Base-by-base conservation (phyloP, 2,329 filamentous ascomycete genomes). In the Talaromyces sp. region DNA sequence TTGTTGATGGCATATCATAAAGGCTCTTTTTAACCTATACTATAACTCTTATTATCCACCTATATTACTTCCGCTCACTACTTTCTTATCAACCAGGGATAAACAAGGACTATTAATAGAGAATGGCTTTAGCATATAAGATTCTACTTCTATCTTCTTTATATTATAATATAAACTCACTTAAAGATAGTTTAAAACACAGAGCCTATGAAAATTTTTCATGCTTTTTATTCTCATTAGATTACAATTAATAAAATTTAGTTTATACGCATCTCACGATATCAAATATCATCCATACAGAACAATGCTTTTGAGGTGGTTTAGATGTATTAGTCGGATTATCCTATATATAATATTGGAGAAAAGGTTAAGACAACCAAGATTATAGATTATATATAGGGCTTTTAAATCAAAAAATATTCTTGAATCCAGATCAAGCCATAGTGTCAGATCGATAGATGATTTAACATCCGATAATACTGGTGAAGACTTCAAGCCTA, bases 1-100 rank as follows among this genome's bases (percentile, higher is more conserved):
- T 19, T 35, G 24, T 50, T 55, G 59, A 55, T 61, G 59, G 49
- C 50, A 61, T 11, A 38, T 49, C 26, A 58, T 61, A 24, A 61
- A 58, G 31, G 4, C 43, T 21, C 55, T 61, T 19, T 61, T 61
- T 14, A 10, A 58, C 19, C 38, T 61, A 1, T 61, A 61, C 27
- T 58, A 35, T 27, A 55, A 61, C 17, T 58, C 59, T n/a, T 10
- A 32, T 35, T 7, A 46, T 61, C 26, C 50, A 43, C 17, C 49
- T 14, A 13, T 46, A 41, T 19, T 60, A 41, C 43, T 43, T 60
- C 9, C 53, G 32, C 13, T 60, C 58, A 0, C 13, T 52, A 11
- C 29, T 61, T 27, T 32, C 46, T 21, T 49, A 55, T 14, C 6
- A 4, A n/a, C 32, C 14, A 9, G 26, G 10, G 17, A 14, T 32